Evolutionary conservation across 768 basidiomycete genomes (phyloP), one percentile per base, ranked within the genome.

Genomic region (Suillus placidus): DNA sequence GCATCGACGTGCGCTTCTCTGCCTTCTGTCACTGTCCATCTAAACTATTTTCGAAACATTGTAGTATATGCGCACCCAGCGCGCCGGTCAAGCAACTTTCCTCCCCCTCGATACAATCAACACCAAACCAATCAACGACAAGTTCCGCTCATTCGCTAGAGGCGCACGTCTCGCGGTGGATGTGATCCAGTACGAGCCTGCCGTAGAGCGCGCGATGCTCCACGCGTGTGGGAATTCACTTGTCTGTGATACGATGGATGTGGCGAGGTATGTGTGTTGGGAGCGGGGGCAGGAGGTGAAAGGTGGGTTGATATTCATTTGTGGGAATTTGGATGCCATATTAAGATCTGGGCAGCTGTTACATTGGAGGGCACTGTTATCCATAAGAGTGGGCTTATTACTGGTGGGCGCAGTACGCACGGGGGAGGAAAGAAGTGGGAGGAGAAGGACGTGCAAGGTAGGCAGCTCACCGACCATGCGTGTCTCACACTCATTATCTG

Each of bases 81-180:
- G 96, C 42, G 88, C 92, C 0, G 97, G 97, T 1, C 94, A 95
- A 78, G 97, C 97, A 14, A 99, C 97, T 0, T 99, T 99, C 80
- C 92, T 99, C 55, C 97, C 97, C 0, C 88, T 99, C n/a, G 97
- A 99, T 76, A 96, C 95, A 10, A 97, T 99, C 69, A 93, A 95
- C 73, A 91, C 91, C 40, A 98, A 97, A 76, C 89, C 95, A 2
- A 84, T 95, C 68, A 95, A 95, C 69, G 97, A 99, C 79, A 95
- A 95, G 76, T 95, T 93, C 79, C 89, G 97, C 30, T 90, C 91
- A 6, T 94, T 96, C 72, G 93, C 91, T 3, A 93, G 94, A 70
- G 93, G 93, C 0, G 92, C 93, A 4, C 81, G 94, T 52, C 81
- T 95, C 8, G 94, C 94, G 7, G 89, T 95, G 34, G 94, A 96